Evolutionary conservation across 257 asterid species (phyloP).

Genomic region (Capsicum chinense): DNA sequence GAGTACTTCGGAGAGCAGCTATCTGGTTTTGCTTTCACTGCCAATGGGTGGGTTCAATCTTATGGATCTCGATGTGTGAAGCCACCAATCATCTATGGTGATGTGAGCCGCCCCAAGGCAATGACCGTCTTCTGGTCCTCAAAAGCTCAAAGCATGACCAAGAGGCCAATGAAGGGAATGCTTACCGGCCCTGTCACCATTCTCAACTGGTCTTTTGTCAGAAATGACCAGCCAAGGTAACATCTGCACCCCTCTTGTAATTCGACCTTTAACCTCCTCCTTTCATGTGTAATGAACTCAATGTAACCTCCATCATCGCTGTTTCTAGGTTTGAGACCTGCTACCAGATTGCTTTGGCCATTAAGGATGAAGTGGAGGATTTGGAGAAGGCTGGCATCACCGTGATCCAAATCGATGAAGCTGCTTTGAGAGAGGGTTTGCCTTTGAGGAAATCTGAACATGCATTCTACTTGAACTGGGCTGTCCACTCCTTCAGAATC

Average conservation of each 20-base stretch:
- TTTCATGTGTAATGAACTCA: background rate
- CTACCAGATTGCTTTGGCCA: conserved; percentile 94
- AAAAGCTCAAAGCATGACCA: conserved; percentile 96
- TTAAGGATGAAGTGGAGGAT: conserved; percentile 97
- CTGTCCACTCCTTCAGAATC: conserved; percentile 97
- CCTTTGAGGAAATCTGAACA: conserved; percentile 97
- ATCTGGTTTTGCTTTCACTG: conserved; percentile 95
- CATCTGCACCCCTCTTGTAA: background rate
- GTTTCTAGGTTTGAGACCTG: conserved; percentile 78
- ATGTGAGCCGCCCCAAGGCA: conserved; percentile 96
- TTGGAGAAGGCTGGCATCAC: conserved; percentile 91
- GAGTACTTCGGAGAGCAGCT: conserved; percentile 99
- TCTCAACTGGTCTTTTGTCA: conserved; percentile 97
- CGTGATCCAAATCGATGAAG: conserved; percentile 93
- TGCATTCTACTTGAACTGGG: conserved; percentile 95
- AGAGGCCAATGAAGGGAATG: conserved; percentile 99
- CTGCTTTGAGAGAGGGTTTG: conserved; percentile 94
- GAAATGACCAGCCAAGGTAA: conserved; percentile 97
- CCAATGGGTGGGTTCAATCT: conserved; percentile 98
- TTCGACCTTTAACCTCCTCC: background rate
- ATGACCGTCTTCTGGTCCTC: conserved; percentile 99
- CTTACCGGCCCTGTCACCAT: conserved; percentile 99
- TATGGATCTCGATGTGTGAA: conserved; percentile 98
- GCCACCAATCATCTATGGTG: conserved; percentile 99
- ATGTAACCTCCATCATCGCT: conserved; percentile 13